Evolutionary conservation across 208 protist genomes (phyloP), one percentile per base, ranked within the genome.

Genomic region (Crithidia acanthocephali): DNA sequence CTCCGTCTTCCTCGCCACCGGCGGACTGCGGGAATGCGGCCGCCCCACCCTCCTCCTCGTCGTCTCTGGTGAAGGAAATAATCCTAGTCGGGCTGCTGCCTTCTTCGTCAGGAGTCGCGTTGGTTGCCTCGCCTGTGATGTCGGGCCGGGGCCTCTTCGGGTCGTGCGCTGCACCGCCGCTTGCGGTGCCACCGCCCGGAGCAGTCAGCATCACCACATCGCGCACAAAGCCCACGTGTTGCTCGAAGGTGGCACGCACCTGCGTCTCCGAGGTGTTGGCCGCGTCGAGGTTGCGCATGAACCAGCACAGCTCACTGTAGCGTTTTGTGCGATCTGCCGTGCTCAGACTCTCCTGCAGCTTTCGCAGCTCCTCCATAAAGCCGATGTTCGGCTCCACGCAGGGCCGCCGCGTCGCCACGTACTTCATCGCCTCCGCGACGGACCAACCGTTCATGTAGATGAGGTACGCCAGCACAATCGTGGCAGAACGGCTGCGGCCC

Each of bases 401-500:
- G 0, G 83, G 87, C 4, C 92, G 85, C 1, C 80, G 80, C 51
- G 60, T 44, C 5, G 62, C 60, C n/a, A 95, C 80, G 74, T 93
- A 96, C 65, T 81, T 62, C 68, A 96, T 84, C 8, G 92, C 85
- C 81, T 97, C 88, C 2, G 81, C 82, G 0, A 94, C 85, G 9
- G 90, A 87, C 84, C 88, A 93, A 10, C 90, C 90, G 71, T 93
- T 94, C 60, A 81, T 84, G 53, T 82, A 81, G 20, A 97, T 88
- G 25, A 94, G 76, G 53, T 97, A 95, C 6, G 93, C 93, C 22
- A 93, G 68, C 25, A 95, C 93, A 58, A 97, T 86, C 1, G 93
- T 94, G 16, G 73, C 81, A 22, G 89, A 95, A 42, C 93, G 90
- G 71, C 89, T 95, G n/a, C 80, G 60, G 1, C 93, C 93, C 59